Base-by-base conservation (phyloP, 768 basidiomycete species). In the Suillus ampliporus region DNA sequence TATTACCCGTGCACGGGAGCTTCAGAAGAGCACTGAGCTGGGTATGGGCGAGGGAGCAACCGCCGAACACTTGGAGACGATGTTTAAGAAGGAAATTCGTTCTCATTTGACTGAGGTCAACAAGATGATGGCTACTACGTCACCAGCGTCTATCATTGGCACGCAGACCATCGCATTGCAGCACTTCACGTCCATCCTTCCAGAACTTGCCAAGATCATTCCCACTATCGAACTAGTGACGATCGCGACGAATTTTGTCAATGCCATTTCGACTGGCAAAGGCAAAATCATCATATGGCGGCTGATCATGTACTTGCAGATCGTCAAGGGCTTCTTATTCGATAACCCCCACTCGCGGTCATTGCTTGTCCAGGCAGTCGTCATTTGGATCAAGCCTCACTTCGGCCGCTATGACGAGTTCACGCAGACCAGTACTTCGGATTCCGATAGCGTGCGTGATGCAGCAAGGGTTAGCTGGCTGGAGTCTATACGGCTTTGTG, bases 81-180 rank as follows among this genome's bases (percentile, higher is more conserved):
- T 84, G 0, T 98, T 98, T 82, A 92, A 92, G 75, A 84, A 87
- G 41, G 96, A 97, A 66, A 76, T 97, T 34, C 84, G 85, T 19
- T 78, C 86, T 4, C 91, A 97, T 72, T 80, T 99, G 11, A 76
- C 79, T 2, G 90, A 92, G 67, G 87, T 97, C 62, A 97, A 93
- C 68, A 82, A 86, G 50, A 90, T 99, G 87, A 97, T 99, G 97
- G 83, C 88, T 0, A 86, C 84, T 2, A 82, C 85, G 0, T 82
- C 87, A 3, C 95, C 94, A 0, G 83, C 88, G 6, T 87, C 91
- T n/a, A 91, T 97, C 73, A 94, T 99, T 54, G 97, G 97, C 57
- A 97, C 97, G 2, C 97, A 99, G 72, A 95, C 94, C 1, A 89
- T 97, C 63, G 95, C 95, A 6, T 81, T 97, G 14, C 94, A 96